phyloP scores from a whole-genome alignment of 139 green algal genomes.

The Micractinium sp. region DNA sequence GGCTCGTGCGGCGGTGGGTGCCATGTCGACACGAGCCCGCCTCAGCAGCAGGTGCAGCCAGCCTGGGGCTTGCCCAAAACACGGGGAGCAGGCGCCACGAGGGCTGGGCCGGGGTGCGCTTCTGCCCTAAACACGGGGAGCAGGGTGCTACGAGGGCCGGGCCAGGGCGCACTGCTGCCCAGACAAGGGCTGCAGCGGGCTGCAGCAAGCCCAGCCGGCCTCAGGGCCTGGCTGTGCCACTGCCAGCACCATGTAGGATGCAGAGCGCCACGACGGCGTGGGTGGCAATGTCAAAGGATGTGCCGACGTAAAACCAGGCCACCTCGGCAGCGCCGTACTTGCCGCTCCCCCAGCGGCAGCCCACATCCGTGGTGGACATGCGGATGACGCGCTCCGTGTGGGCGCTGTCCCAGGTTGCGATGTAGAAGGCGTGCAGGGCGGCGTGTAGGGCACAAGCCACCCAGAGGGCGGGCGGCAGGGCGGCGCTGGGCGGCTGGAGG shows the following conservation, averaged over 20 bases:
- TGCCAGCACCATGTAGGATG: background rate
- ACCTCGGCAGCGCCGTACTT: background rate
- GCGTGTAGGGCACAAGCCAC: background rate
- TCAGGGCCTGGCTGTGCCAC: background rate
- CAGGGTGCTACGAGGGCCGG: too few relatives aligned
- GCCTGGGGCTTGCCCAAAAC: too few relatives aligned
- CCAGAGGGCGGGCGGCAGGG: background rate
- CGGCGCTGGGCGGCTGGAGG: background rate
- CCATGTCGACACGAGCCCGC: too few relatives aligned
- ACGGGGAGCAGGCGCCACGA: too few relatives aligned
- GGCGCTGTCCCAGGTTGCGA: constrained; percentile 14
- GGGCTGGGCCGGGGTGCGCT: too few relatives aligned
- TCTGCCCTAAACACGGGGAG: background rate
- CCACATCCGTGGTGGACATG: background rate
- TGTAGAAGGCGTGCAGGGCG: constrained; percentile 18
- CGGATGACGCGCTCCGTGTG: constrained; percentile 26
- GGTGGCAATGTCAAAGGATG: background rate
- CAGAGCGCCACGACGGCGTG: background rate
- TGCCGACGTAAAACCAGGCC: constrained; percentile 4
- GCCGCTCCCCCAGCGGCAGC: background rate
- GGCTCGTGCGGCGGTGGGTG: too few relatives aligned
- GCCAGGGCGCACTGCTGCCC: background rate
- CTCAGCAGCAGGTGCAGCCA: too few relatives aligned
- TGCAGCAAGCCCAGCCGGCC: background rate
- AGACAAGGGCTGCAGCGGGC: too few relatives aligned